Percentiles rank a stretch among this genome's conserved stretches.
phyloP scores from a whole-genome alignment of 2,329 filamentous ascomycete genomes.

The Alternaria solani region DNA sequence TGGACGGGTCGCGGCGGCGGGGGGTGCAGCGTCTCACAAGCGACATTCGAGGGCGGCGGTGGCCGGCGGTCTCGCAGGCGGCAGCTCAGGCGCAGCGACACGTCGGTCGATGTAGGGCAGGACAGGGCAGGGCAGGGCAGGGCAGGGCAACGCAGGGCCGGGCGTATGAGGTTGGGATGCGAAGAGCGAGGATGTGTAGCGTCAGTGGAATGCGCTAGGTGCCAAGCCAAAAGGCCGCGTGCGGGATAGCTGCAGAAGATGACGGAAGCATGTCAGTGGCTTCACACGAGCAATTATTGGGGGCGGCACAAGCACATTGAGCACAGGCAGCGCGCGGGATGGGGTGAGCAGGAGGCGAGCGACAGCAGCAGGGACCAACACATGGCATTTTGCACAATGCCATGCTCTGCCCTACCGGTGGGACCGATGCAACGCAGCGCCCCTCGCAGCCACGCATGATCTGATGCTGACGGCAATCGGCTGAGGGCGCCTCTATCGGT shows the following conservation, averaged over 20 bases:
- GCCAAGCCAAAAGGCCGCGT: slow-evolving; percentile 22
- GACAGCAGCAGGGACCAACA: slow-evolving; percentile 7
- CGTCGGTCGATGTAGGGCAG: slow-evolving; percentile 1
- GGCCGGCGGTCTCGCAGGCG: background rate
- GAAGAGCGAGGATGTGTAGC: slow-evolving; percentile 19
- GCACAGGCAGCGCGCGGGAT: slow-evolving; percentile 7
- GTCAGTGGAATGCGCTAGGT: slow-evolving; percentile 19
- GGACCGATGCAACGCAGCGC: slow-evolving; percentile 16
- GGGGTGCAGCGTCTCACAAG: slow-evolving; percentile 1
- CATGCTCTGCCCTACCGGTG: slow-evolving; percentile 13
- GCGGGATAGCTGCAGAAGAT: slow-evolving; percentile 19
- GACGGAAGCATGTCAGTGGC: slow-evolving; percentile 20
- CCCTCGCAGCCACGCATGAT: slow-evolving; percentile 6
- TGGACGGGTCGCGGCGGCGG: slow-evolving; percentile 17
- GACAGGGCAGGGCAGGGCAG: background rate
- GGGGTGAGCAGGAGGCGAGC: slow-evolving; percentile 3
- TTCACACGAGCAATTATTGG: slow-evolving; percentile 9
- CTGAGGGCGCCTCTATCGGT: slow-evolving; percentile 1
- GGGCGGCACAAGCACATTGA: slow-evolving; percentile 7
- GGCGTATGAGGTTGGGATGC: slow-evolving; percentile 15
- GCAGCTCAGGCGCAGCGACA: slow-evolving; percentile 1
- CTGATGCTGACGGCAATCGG: slow-evolving; percentile 5
- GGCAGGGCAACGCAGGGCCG: background rate
- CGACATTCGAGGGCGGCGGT: background rate
- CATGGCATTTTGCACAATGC: slow-evolving; percentile 18